Conservation (phyloP, 352 stramenopile species). For the Phytophthora macrochlamydospora region DNA sequence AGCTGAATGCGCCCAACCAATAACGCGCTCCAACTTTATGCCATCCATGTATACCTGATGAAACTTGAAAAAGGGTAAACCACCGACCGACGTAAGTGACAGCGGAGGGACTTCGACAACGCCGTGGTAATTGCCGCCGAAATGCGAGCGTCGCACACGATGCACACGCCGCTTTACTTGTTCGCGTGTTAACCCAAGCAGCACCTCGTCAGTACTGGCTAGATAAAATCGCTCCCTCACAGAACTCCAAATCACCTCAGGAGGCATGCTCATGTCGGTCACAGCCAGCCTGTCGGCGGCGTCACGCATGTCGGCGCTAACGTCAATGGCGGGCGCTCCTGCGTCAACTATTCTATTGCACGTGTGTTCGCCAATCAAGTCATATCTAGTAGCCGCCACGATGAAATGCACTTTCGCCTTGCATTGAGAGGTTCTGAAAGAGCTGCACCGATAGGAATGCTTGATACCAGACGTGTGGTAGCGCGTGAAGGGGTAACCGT, state of each 20-base stretch:
- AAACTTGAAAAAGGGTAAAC: slow-evolving; percentile 3
- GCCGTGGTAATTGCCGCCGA: slow-evolving; percentile 1
- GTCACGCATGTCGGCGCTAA: background rate
- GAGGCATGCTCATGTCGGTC: background rate
- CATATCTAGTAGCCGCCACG: background rate
- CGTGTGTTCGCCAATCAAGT: background rate
- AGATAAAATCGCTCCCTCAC: background rate
- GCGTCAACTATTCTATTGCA: background rate
- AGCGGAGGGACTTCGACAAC: background rate
- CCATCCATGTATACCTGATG: slow-evolving; percentile 2
- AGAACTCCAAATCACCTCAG: background rate
- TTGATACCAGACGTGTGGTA: background rate
- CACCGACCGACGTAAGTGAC: background rate
- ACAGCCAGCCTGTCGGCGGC: background rate
- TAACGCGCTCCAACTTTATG: background rate
- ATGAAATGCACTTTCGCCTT: background rate
- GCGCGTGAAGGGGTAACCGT: background rate
- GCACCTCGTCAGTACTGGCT: background rate
- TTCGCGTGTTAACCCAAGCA: background rate
- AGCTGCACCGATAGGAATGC: background rate
- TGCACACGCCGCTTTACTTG: slow-evolving; percentile 2
- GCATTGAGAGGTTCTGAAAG: background rate
- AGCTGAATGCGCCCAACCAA: slow-evolving; percentile 3
- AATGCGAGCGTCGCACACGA: background rate
- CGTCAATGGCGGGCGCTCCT: background rate